phyloP scores from a whole-genome alignment of 257 asterid species.

The Salvia hispanica region DNA sequence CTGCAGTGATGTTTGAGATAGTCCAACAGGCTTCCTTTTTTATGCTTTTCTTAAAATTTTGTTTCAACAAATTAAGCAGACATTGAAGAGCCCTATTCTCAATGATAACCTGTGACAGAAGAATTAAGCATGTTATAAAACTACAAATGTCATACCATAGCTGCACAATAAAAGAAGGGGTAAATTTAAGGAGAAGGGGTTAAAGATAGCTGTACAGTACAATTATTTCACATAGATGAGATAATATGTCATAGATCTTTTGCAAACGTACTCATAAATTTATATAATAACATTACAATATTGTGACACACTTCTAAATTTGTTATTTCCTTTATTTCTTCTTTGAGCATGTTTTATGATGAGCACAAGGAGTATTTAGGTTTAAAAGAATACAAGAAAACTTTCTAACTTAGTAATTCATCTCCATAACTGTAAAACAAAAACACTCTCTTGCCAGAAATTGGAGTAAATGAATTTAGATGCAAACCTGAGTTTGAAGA shows the following conservation, averaged over 20 bases:
- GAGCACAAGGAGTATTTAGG: neutral
- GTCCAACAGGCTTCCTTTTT: constrained; percentile 94
- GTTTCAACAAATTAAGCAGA: constrained; percentile 59
- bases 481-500: constrained; percentile 84
- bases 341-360: neutral
- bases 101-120: constrained; percentile 55
- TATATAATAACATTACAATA: neutral
- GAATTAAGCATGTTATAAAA: neutral
- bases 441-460: constrained; percentile 3
- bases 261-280: neutral
- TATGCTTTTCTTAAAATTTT: constrained; percentile 68
- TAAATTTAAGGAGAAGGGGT: neutral
- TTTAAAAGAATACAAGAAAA: neutral
- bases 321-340: neutral
- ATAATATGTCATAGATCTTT: neutral
- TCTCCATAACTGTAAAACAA: neutral
- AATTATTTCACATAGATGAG: neutral
- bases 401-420: neutral
- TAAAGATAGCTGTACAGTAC: neutral
- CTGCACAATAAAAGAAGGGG: neutral
- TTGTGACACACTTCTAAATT: neutral
- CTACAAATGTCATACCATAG: constrained; percentile 6
- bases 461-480: neutral
- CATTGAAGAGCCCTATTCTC: constrained; percentile 64
- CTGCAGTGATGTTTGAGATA: constrained; percentile 85